Evolutionary conservation across 306 rosid species (phyloP), one percentile per base, ranked within the genome.

Genomic region (Pyrus betulifolia): DNA sequence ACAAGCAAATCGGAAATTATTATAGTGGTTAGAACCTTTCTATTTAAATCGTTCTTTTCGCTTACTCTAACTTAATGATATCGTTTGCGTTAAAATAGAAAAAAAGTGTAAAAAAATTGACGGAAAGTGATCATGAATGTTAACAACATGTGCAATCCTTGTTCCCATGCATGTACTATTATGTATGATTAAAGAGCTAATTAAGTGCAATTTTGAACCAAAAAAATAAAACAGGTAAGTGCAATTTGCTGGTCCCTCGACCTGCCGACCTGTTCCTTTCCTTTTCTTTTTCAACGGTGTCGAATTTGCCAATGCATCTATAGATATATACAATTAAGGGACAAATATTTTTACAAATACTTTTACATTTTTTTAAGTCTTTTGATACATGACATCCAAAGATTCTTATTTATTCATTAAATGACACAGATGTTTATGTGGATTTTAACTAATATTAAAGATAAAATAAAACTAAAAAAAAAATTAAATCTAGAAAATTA

Each of bases 101-200:
- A 11, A 60, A 21, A 1, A 25, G 12, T 0, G 1, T 7, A 6
- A 7, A 1, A 28, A 4, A 4, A 1, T 10, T 2, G 45, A 22
- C 55, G 71, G 71, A 67, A 40, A 67, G 71, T 13, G 22, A 40
- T 22, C 54, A 67, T 67, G 31, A 67, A 67, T 67, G 55, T 22
- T 22, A n/a, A n/a, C 46, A 66, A 35, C 49, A 66, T 66, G 27
- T 11, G 49, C 49, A 19, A 11, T 11, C 15, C 25, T 27, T 9
- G 70, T 21, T 66, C 5, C 46, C 14, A 14, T 11, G 35, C 5
- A 35, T 66, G 27, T 15, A 4, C 19, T 2, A 14, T 11, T 35
- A n/a, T 11, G 21, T 19, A 35, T 35, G 49, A 66, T 21, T 11
- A n/a, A 38, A 33, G 51, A 35, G 70, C 35, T 1, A 38, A 38